A percentile compares a stretch with the other conserved stretches of the same genome.
phyloP scores from a whole-genome alignment of 768 basidiomycete species.

The Amanita polypyramis region DNA sequence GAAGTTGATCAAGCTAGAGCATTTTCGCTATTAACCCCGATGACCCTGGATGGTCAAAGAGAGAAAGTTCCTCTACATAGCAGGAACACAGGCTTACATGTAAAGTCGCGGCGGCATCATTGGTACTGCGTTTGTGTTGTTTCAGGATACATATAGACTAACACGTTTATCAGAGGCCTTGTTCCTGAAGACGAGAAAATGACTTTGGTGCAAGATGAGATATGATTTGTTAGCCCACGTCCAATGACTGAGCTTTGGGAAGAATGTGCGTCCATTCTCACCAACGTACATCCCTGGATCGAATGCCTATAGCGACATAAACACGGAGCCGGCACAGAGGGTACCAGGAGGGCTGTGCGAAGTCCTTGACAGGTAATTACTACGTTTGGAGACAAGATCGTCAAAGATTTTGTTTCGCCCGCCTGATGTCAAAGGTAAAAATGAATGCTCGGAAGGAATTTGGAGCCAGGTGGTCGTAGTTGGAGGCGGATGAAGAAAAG shows the following conservation, averaged over 20 bases:
- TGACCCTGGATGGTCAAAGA: too few relatives aligned
- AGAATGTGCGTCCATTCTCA: neutral
- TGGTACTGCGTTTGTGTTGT: neutral
- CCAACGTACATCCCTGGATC: neutral
- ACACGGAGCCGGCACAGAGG: neutral
- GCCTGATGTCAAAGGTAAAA: neutral
- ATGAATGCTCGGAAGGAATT: neutral
- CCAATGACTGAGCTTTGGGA: neutral
- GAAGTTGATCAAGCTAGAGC: neutral
- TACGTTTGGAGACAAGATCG: neutral
- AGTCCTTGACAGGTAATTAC: neutral
- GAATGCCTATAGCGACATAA: neutral
- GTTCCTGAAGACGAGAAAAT: neutral
- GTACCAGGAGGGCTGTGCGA: neutral
- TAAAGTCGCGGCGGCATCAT: neutral
- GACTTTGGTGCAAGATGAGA: neutral
- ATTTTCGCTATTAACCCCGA: conserved; percentile 4
- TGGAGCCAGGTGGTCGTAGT: neutral
- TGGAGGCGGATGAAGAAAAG: too few relatives aligned
- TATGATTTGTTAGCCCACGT: neutral
- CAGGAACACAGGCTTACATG: neutral
- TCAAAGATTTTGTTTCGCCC: neutral
- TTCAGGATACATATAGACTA: neutral
- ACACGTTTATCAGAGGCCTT: neutral
- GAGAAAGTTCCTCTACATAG: neutral